These are phyloP conservation scores for Chloris gayana DNA, from an alignment of 176 grass and related monocot genomes.

Conservation along the genomic window DNA sequence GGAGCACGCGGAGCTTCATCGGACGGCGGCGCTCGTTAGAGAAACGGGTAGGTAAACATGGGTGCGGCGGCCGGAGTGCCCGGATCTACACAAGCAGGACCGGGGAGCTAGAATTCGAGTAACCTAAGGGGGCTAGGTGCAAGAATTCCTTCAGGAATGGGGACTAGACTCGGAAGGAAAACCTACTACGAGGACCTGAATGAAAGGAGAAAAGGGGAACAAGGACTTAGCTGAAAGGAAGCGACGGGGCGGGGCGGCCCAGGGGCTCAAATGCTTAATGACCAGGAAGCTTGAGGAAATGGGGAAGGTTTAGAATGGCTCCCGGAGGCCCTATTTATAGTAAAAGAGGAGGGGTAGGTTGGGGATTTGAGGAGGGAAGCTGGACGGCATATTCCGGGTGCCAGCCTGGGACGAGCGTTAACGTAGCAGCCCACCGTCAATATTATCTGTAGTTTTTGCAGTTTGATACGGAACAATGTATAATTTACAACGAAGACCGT, in stretches of 20 bases:
- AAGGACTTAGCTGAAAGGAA: constrained; percentile 47
- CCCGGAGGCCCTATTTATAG: constrained; percentile 39
- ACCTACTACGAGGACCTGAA: constrained; percentile 6
- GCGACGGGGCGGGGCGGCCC: not conserved
- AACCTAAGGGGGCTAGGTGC: not conserved
- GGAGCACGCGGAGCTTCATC: constrained; percentile 57
- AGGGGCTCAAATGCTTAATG: not conserved
- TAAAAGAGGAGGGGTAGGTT: constrained; percentile 7
- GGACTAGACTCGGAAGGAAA: not conserved
- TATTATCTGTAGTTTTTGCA: constrained; percentile 21
- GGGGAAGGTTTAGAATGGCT: constrained; percentile 2
- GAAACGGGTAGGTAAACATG: constrained; percentile 47
- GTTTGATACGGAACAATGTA: fast-evolving
- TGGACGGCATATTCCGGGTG: constrained; percentile 43
- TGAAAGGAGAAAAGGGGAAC: not conserved
- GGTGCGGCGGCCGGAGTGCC: not conserved
- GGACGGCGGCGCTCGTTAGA: constrained; percentile 45
- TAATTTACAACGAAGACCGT: fast-evolving
- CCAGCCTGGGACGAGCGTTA: constrained; percentile 27
- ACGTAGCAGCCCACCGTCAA: not conserved
- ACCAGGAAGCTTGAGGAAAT: not conserved
- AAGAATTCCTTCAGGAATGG: not conserved
- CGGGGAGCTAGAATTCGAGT: constrained; percentile 5
- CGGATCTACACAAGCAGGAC: constrained; percentile 19
- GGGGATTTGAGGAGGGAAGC: not conserved